Base-by-base conservation (phyloP, 202 grass and related monocot species). In the Brachypodium distachyon region DNA sequence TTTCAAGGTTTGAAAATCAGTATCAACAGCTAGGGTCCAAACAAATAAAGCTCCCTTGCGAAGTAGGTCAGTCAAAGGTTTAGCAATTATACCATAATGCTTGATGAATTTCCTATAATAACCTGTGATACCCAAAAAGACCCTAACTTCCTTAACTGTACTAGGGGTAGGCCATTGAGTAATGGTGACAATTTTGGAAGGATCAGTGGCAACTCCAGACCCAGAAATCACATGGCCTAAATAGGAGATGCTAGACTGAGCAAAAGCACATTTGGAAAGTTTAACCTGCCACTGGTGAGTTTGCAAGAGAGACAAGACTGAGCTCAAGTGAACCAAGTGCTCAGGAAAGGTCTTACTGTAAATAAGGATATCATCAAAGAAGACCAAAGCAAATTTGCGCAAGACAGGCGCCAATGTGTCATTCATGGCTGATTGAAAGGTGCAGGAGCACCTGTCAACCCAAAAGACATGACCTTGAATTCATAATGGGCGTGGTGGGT, bases 301-400 rank as follows among this genome's bases (percentile, higher is more conserved):
- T n/a, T n/a, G n/a, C 16, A 19, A 3, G 7, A 62, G 4, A 0
- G 21, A 6, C 0, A 38, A 1, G 0, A 62, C 59, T 3, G 1
- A 2, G 7, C 0, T 8, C 0, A 62, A 1, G 1, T 38, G 59
- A 0, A 6, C 0, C 0, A 38, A 3, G 22, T 62, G 12, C 9
- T 5, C 31, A 6, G 17, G 1, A 7, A 21, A 5, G 3, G 48
- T 43, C 7, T 43, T 11, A 7, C 48, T 51, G 4, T 51, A 51
- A 2, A 51, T 7, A 6, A 51, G 18, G 4, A 51, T 51, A 51
- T 21, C 48, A 1, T 51, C 48, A 21, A 51, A 51, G 48, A 51
- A 51, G 1, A 51, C 5, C 1, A 51, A 7, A 0, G 2, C 16
- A 2, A 3, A 21, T 7, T 51, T 51, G 3, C 48, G 3, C 0